These are phyloP conservation scores for Physcomitrellopsis africana DNA, from an alignment of 225 moss, liverwort and hornwort genomes.

Conservation along the genomic window DNA sequence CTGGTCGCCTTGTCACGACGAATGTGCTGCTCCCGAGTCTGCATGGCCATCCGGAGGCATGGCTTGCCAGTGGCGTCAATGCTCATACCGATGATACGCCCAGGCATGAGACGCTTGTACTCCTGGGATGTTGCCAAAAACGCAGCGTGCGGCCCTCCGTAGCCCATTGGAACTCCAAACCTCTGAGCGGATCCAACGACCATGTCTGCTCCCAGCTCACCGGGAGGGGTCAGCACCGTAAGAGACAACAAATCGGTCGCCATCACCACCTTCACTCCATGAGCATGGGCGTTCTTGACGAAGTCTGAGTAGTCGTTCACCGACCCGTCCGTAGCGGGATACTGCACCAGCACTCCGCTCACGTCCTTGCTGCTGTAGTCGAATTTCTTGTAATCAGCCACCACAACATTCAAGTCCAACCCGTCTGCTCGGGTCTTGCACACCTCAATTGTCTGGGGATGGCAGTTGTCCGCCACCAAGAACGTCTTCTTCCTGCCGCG, in stretches of 20 bases:
- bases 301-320: slow-evolving; percentile 79
- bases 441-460: slow-evolving; percentile 92
- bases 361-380: slow-evolving; percentile 91
- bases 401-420: slow-evolving; percentile 73
- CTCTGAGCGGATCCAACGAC: slow-evolving; percentile 96
- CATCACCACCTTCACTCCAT: slow-evolving; percentile 97
- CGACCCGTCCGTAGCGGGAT: slow-evolving; percentile 86
- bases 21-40: slow-evolving; percentile 98
- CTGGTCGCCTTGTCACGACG: slow-evolving; percentile 98
- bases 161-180: slow-evolving; percentile 98
- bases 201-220: slow-evolving; percentile 97
- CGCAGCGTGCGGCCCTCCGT: slow-evolving; percentile 95
- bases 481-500: slow-evolving; percentile 91
- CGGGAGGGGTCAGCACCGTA: slow-evolving; percentile 78
- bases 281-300: slow-evolving; percentile 87
- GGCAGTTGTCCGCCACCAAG: slow-evolving; percentile 87
- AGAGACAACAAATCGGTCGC: slow-evolving; percentile 90
- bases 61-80: slow-evolving; percentile 87
- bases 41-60: slow-evolving; percentile 98
- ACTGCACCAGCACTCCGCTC: slow-evolving; percentile 92
- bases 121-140: slow-evolving; percentile 97
- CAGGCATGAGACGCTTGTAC: slow-evolving; percentile 98
- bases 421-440: slow-evolving; percentile 92
- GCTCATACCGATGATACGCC: slow-evolving; percentile 91
- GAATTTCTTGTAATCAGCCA: slow-evolving; percentile 63